A percentile compares a stretch with the other conserved stretches of the same genome.
Conservation (phyloP, 1,139 yeast species). For the Protomyces macrosporus region DNA sequence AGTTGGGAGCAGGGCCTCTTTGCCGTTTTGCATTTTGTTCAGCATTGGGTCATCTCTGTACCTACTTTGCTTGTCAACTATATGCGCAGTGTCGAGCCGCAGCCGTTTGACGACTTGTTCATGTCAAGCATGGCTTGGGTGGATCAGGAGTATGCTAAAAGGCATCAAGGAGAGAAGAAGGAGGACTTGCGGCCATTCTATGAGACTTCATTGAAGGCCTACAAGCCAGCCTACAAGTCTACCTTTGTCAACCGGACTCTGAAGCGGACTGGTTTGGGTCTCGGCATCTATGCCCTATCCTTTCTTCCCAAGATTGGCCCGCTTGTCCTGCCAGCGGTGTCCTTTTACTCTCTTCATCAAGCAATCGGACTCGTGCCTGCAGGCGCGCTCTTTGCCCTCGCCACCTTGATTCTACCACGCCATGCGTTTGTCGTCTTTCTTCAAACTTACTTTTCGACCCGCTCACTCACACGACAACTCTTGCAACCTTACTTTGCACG, state of each 20-base stretch:
- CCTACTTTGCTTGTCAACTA: neutral
- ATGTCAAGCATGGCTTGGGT: neutral
- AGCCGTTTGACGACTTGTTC: constrained; percentile 2
- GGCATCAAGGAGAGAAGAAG: constrained; percentile 7
- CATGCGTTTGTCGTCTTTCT: constrained; percentile 42
- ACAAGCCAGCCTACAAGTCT: constrained; percentile 26
- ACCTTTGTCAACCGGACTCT: constrained; percentile 33
- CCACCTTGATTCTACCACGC: constrained; percentile 40
- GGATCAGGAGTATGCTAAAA: neutral
- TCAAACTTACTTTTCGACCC: constrained; percentile 47
- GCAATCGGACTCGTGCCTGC: constrained; percentile 50
- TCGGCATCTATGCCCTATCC: constrained; percentile 37
- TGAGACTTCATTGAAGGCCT: neutral
- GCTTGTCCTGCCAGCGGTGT: constrained; percentile 43
- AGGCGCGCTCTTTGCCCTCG: constrained; percentile 40
- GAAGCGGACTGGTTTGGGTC: constrained; percentile 34
- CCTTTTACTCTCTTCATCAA: constrained; percentile 46
- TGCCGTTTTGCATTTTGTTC: neutral
- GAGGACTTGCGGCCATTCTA: neutral
- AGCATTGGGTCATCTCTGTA: constrained; percentile 4
- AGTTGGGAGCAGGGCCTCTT: neutral
- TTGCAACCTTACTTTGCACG: constrained; percentile 51
- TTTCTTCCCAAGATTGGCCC: constrained; percentile 44
- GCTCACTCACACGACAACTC: constrained; percentile 47
- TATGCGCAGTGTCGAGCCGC: constrained; percentile 5